Evolutionary conservation across 2,329 filamentous ascomycete species (phyloP), one percentile per base, ranked within the genome.

Genomic region (Colletotrichum musicola): DNA sequence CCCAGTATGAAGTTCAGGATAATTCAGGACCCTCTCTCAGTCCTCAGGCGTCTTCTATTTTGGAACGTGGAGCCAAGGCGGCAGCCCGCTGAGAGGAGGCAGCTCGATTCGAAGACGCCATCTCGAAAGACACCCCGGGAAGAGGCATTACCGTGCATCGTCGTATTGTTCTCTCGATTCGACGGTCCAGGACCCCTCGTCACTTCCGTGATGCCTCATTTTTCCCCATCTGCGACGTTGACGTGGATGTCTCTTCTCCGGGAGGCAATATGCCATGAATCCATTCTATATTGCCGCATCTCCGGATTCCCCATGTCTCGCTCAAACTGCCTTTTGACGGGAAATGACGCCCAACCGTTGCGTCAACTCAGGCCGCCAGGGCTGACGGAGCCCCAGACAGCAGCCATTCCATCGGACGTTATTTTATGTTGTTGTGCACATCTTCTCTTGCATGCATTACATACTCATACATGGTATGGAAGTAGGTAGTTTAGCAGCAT

Each of bases 1-100:
- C 49, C 50, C 30, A 25, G 64, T 64, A 55, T 65, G 65, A 54
- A 55, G n/a, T 60, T 68, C 55, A 63, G 59, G 64, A 67, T 35
- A 63, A 67, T 63, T 67, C 64, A 68, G 65, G 65, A 65, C 47
- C 20, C 20, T 60, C 64, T 56, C 16, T 16, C 30, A 35, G 30
- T 35, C 30, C 30, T 35, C 30, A 9, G 55, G 47, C 46, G 40
- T 60, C 62, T 59, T 65, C 62, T 59, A 60, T 65, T 65, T 65
- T 68, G 40, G 55, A 60, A 40, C 25, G 16, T 25, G 30, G 65
- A 55, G 65, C 65, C 55, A 49, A 50, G 55, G 49, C 55, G 30
- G 47, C 55, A 55, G 42, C 14, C 49, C 47, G 38, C 49, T 27
- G 20, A 50, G 35, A 30, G 16, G 27, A 30, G 30, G n/a, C 20